Percentiles rank a stretch among this genome's conserved stretches.
phyloP scores from a whole-genome alignment of 2,329 filamentous ascomycete genomes.

The Colletotrichum tanaceti region DNA sequence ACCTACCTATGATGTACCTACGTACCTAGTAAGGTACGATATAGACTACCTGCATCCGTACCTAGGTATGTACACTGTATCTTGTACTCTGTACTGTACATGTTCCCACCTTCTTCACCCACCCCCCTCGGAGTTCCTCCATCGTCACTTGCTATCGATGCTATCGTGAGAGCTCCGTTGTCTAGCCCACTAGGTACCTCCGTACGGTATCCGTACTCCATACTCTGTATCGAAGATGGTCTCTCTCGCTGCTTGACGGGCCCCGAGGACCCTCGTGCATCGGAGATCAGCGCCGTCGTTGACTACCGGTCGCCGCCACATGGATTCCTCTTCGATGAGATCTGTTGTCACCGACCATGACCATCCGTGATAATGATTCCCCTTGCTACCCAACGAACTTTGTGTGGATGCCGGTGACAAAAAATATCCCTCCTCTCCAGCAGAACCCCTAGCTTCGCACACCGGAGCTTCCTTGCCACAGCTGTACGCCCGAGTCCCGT shows the following conservation, averaged over 20 bases:
- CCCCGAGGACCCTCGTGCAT: neutral
- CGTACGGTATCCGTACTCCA: neutral
- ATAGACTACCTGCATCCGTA: no score
- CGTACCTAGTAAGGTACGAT: no score
- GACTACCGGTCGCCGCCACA: neutral
- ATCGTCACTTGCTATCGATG: neutral
- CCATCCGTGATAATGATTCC: neutral
- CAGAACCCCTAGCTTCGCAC: neutral
- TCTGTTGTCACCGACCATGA: slow-evolving; percentile 11
- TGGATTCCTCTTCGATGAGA: slow-evolving; percentile 6
- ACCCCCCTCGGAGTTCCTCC: neutral
- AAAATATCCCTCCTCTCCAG: neutral
- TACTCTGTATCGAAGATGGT: neutral
- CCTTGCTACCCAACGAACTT: slow-evolving; percentile 9
- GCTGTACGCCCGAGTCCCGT: slow-evolving; percentile 1
- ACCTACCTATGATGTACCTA: no score
- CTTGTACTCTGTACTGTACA: no score
- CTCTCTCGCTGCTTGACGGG: slow-evolving; percentile 15
- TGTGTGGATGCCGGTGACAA: slow-evolving; percentile 4
- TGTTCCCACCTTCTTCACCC: slow-evolving; percentile 5
- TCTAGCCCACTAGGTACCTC: neutral
- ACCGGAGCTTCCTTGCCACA: slow-evolving; percentile 8
- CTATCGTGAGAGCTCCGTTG: slow-evolving; percentile 1
- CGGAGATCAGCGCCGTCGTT: neutral
- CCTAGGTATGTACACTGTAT: no score